Evolutionary conservation across 83 land plant genomes (phyloP).

Genomic region (Thuja plicata): DNA sequence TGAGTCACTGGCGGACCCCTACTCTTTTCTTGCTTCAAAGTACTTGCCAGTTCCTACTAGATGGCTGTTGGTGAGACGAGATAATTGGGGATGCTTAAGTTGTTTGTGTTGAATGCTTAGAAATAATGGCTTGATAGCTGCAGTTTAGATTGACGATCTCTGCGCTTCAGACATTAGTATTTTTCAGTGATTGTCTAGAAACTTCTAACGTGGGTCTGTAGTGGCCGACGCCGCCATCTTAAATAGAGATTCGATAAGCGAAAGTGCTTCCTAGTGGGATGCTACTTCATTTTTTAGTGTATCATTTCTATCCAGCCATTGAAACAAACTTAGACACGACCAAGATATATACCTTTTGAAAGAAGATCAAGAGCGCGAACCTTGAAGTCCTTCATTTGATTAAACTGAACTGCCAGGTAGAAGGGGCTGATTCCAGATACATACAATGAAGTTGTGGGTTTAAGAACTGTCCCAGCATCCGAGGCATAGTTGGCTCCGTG

Average conservation of each 20-base stretch:
- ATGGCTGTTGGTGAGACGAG: no score
- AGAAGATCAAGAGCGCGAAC: slow-evolving; percentile 29
- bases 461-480: slow-evolving; percentile 67
- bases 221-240: background rate
- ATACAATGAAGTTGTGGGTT: slow-evolving; percentile 61
- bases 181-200: background rate
- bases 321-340: background rate
- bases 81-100: no score
- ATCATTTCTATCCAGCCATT: background rate
- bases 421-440: slow-evolving; percentile 73
- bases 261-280: background rate
- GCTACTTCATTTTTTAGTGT: background rate
- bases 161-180: no score
- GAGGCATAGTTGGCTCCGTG: slow-evolving; percentile 86
- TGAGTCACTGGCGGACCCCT: background rate
- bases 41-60: no score
- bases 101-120: no score
- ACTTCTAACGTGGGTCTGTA: background rate
- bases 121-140: no score
- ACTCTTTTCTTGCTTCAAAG: background rate
- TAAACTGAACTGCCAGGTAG: slow-evolving; percentile 64
- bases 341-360: slow-evolving; percentile 30
- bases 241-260: background rate
- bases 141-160: no score
- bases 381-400: slow-evolving; percentile 69